Conservation (phyloP, 192 early-diverging fungal species). For the Backusella luteola region DNA sequence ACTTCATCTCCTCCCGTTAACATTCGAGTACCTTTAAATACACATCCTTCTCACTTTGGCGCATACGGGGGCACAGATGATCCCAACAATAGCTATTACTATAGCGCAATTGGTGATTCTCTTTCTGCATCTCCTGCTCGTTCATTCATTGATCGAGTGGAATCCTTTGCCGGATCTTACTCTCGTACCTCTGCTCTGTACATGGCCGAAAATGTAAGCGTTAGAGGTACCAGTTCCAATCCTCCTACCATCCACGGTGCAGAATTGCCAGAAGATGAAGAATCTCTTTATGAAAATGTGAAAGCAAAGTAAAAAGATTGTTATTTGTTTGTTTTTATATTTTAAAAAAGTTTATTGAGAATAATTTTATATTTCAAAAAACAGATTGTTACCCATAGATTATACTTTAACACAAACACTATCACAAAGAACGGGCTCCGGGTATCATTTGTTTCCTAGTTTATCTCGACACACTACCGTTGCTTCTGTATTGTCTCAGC, state of each 20-base stretch:
- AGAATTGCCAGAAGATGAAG: conserved; percentile 10
- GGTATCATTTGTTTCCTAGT: conserved; percentile 19
- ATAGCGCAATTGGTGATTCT: conserved; percentile 1
- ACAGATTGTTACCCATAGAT: conserved; percentile 4
- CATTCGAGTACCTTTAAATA: conserved; percentile 10
- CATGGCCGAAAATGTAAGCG: conserved; percentile 28
- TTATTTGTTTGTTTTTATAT: neutral
- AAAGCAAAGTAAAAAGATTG: conserved; percentile 7
- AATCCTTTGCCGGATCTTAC: conserved; percentile 31
- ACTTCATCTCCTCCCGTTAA: neutral
- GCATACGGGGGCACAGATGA: neutral
- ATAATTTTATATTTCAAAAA: neutral
- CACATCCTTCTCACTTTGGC: conserved; percentile 9
- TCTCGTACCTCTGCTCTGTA: conserved; percentile 29
- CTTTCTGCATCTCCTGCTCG: neutral
- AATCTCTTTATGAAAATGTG: neutral
- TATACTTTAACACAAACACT: conserved; percentile 6
- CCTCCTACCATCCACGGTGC: neutral
- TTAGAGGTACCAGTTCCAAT: neutral
- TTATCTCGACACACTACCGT: conserved; percentile 28
- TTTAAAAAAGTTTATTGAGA: neutral
- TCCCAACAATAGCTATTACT: conserved; percentile 4
- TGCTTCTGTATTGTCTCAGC: conserved; percentile 18
- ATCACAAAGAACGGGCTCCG: neutral
- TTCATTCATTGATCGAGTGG: conserved; percentile 9